Evolutionary conservation across 1,284 basidiomycete genomes (phyloP).

Genomic region (Fomitopsis schrenkii): DNA sequence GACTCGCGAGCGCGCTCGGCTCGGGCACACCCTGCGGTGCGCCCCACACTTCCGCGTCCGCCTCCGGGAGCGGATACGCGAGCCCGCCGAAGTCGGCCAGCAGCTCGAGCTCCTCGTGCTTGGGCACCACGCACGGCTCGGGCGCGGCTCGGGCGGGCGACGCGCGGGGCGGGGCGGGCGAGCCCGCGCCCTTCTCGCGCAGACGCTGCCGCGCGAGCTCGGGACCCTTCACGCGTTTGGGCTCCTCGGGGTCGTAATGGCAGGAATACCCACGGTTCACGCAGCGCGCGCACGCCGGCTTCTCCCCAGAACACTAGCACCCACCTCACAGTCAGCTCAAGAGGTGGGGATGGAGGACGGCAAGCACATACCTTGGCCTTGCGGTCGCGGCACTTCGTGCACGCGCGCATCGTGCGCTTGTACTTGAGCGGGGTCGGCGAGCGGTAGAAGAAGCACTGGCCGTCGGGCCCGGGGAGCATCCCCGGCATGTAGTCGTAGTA

Average conservation of each 20-base stretch:
- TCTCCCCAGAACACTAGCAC: conserved; percentile 37
- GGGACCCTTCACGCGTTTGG: conserved; percentile 9
- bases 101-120: conserved; percentile 17
- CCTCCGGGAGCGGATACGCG: conserved; percentile 2
- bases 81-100: conserved; percentile 11
- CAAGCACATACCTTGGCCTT: conserved; percentile 37
- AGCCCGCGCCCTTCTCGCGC: conserved; percentile 7
- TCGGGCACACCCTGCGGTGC: neutral
- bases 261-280: conserved; percentile 34
- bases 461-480: conserved; percentile 37
- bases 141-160: neutral
- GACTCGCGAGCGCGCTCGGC: neutral
- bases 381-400: conserved; percentile 40
- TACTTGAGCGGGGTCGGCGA: conserved; percentile 39
- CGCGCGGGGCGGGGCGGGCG: neutral
- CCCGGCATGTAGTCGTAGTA: conserved; percentile 35
- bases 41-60: neutral
- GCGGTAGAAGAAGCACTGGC: conserved; percentile 36
- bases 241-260: conserved; percentile 32
- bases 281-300: conserved; percentile 37
- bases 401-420: conserved; percentile 37
- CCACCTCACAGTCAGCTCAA: neutral
- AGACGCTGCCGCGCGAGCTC: conserved; percentile 5
- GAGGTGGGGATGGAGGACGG: neutral
- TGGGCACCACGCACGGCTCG: conserved; percentile 8